Evolutionary conservation across 2,329 filamentous ascomycete genomes (phyloP).

Genomic region (Fusarium sp.): DNA sequence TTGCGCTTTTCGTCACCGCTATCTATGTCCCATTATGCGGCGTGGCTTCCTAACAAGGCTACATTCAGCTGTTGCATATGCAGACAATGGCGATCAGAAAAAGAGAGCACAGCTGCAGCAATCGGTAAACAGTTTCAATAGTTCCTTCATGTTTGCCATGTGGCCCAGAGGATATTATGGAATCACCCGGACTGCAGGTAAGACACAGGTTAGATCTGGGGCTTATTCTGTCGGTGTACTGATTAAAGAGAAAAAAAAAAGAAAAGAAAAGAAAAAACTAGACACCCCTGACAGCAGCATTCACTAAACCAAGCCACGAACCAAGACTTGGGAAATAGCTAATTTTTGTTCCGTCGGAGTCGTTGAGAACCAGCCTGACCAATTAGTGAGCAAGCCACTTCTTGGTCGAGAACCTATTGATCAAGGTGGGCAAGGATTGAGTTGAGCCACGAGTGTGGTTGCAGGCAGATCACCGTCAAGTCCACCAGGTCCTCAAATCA

Average conservation of each 20-base stretch:
- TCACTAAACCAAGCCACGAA: slow-evolving; percentile 39
- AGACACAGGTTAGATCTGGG: slow-evolving; percentile 11
- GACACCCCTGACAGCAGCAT: slow-evolving; percentile 27
- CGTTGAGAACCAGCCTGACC: slow-evolving; percentile 7
- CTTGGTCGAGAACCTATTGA: slow-evolving; percentile 38
- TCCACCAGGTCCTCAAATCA: slow-evolving; percentile 6
- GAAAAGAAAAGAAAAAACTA: not conserved
- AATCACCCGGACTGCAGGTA: slow-evolving; percentile 1
- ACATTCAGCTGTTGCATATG: not conserved
- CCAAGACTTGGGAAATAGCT: slow-evolving; percentile 29
- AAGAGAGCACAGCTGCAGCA: not conserved
- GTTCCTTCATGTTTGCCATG: not conserved
- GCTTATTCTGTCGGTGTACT: slow-evolving; percentile 8
- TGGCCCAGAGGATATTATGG: slow-evolving; percentile 1
- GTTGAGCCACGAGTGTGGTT: slow-evolving; percentile 41
- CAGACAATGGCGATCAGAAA: not conserved
- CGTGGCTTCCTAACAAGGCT: not conserved
- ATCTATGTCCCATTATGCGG: not conserved
- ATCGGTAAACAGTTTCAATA: not conserved
- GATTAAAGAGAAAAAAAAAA: not conserved
- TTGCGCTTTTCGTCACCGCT: not conserved
- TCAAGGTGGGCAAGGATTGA: slow-evolving; percentile 31
- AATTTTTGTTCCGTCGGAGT: slow-evolving; percentile 3
- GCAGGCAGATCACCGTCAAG: slow-evolving; percentile 31
- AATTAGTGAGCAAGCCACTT: slow-evolving; percentile 23